phyloP scores from a whole-genome alignment of 257 asterid species.

The Linderniella brevidens region DNA sequence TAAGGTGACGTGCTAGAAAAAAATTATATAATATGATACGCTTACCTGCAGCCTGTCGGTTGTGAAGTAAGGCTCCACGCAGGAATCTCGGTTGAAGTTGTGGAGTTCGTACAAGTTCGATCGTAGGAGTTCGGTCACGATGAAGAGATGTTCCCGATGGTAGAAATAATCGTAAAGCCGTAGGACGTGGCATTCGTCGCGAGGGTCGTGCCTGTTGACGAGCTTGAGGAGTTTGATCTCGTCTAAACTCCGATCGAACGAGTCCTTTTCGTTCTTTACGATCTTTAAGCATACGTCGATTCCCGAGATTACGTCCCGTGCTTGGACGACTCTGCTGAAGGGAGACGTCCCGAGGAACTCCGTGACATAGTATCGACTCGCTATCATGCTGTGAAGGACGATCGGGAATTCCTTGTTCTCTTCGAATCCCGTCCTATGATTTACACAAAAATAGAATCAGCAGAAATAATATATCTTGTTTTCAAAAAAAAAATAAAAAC shows the following conservation, averaged over 20 bases:
- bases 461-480: constrained; percentile 3
- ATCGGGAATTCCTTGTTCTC: constrained; percentile 81
- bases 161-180: constrained; percentile 93
- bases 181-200: constrained; percentile 58
- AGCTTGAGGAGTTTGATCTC: constrained; percentile 89
- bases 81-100: constrained; percentile 69
- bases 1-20: too few species aligned
- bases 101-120: constrained; percentile 85
- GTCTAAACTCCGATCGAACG: constrained; percentile 90
- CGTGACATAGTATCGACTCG: constrained; percentile 16
- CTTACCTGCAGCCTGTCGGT: constrained; percentile 62
- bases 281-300: constrained; percentile 89
- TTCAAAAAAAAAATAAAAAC: background rate
- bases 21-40: too few species aligned
- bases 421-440: constrained; percentile 93
- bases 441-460: background rate
- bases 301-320: constrained; percentile 65
- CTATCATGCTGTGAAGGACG: constrained; percentile 9
- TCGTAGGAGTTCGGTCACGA: constrained; percentile 78
- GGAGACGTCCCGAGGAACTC: constrained; percentile 93
- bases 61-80: constrained; percentile 66
- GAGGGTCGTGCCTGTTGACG: constrained; percentile 86
- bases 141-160: constrained; percentile 72
- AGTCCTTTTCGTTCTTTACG: constrained; percentile 89
- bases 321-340: constrained; percentile 90